A percentile compares a stretch with the other conserved stretches of the same genome.
These are phyloP conservation scores for Corrigiola litoralis DNA, from an alignment of 179 eudicot species.

Conservation along the genomic window DNA sequence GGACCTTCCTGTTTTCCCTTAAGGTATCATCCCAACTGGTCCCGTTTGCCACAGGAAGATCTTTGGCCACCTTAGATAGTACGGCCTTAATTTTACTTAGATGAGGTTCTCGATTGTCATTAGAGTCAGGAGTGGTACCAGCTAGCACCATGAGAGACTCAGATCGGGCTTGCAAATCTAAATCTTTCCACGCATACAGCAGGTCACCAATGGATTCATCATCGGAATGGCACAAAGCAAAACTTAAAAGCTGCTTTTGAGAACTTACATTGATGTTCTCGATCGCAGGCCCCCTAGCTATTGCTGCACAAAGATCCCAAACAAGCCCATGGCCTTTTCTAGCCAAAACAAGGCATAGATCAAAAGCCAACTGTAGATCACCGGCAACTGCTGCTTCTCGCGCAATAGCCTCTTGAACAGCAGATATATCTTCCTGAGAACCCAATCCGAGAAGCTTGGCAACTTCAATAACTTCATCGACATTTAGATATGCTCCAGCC, in stretches of 20 bases:
- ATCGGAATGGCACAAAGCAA: slow-evolving; percentile 97
- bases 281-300: slow-evolving; percentile 89
- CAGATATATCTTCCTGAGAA: slow-evolving; percentile 77
- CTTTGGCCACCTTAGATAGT: slow-evolving; percentile 59
- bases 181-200: slow-evolving; percentile 88
- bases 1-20: slow-evolving; percentile 55
- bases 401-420: slow-evolving; percentile 93
- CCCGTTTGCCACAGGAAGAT: slow-evolving; percentile 48
- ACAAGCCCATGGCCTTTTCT: slow-evolving; percentile 82
- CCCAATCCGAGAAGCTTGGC: slow-evolving; percentile 94
- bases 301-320: slow-evolving; percentile 98
- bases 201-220: slow-evolving; percentile 93
- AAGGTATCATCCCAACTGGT: slow-evolving; percentile 61
- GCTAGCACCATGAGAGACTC: slow-evolving; percentile 53
- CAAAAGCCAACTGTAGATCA: slow-evolving; percentile 87
- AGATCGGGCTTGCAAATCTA: slow-evolving; percentile 76
- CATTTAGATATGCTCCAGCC: slow-evolving; percentile 82
- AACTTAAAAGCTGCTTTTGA: slow-evolving; percentile 80
- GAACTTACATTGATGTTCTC: slow-evolving; percentile 76
- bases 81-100: slow-evolving; percentile 37
- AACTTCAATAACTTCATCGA: slow-evolving; percentile 86
- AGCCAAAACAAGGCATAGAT: slow-evolving; percentile 80
- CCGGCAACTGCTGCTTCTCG: slow-evolving; percentile 99
- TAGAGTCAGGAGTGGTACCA: slow-evolving; percentile 52
- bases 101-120: slow-evolving; percentile 39